A percentile compares a stretch with the other conserved stretches of the same genome.
Conservation (phyloP, 164 flowering plant species). For the Echeveria elegans region DNA sequence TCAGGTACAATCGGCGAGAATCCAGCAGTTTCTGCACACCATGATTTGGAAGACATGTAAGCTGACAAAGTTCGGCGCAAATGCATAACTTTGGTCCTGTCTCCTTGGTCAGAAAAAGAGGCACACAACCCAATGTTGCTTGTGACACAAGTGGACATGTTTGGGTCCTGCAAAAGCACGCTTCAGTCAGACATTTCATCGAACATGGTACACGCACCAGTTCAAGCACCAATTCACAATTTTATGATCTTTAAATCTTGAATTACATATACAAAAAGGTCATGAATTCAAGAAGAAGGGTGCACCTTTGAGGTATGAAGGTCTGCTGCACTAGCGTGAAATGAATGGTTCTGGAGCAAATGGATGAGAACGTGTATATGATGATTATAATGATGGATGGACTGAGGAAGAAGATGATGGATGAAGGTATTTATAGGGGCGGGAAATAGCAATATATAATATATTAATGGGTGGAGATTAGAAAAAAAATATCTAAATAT, state of each 20-base stretch:
- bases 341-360: too few species aligned
- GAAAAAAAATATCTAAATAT: too few species aligned
- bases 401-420: too few species aligned
- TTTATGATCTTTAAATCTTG: background rate
- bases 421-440: too few species aligned
- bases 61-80: constrained; percentile 1
- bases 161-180: background rate
- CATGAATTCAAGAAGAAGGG: background rate
- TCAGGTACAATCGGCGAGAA: background rate
- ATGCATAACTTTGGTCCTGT: background rate
- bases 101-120: background rate
- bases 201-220: background rate
- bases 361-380: too few species aligned
- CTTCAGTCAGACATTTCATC: background rate
- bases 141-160: background rate
- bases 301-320: too few species aligned
- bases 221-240: background rate
- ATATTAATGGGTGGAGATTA: too few species aligned
- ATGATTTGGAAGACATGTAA: constrained; percentile 2
- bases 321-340: too few species aligned
- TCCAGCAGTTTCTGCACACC: background rate
- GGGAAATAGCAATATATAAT: too few species aligned
- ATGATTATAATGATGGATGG: too few species aligned
- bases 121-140: background rate
- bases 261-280: background rate